Conservation (phyloP, 2,329 filamentous ascomycete species). For the Aspergillus pseudoterreus region DNA sequence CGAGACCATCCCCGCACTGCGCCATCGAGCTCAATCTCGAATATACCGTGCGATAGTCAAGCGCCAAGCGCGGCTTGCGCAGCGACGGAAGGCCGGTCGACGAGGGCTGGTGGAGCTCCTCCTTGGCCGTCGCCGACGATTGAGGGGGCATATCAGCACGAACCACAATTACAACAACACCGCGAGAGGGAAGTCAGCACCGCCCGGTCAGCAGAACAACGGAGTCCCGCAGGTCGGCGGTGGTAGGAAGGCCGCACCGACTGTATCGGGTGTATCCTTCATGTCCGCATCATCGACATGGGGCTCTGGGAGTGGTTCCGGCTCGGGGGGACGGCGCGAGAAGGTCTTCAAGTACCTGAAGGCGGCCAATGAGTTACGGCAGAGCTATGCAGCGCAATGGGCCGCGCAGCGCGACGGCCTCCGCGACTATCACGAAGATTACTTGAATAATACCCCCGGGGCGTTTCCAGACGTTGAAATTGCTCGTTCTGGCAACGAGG, state of each 20-base stretch:
- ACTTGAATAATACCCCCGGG: slow-evolving; percentile 58
- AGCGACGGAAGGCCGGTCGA: slow-evolving; percentile 36
- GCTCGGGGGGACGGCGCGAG: slow-evolving; percentile 60
- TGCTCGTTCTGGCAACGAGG: slow-evolving; percentile 73
- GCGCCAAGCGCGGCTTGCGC: slow-evolving; percentile 55
- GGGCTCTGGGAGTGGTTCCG: slow-evolving; percentile 23
- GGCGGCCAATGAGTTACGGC: slow-evolving; percentile 67
- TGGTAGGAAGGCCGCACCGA: slow-evolving; percentile 14
- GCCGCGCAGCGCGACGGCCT: slow-evolving; percentile 41
- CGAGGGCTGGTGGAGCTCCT: slow-evolving; percentile 24
- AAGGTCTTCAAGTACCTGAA: slow-evolving; percentile 72
- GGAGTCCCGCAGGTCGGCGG: slow-evolving; percentile 12
- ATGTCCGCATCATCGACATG: slow-evolving; percentile 22
- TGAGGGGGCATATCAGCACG: slow-evolving; percentile 11
- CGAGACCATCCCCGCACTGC: slow-evolving; percentile 69
- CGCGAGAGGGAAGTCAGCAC: neutral
- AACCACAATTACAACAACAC: too few relatives aligned
- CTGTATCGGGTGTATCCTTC: slow-evolving; percentile 21
- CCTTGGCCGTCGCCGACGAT: slow-evolving; percentile 20
- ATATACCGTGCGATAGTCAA: slow-evolving; percentile 72
- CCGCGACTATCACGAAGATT: slow-evolving; percentile 43
- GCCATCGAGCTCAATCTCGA: slow-evolving; percentile 67
- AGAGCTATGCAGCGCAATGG: slow-evolving; percentile 60
- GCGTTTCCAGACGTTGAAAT: slow-evolving; percentile 84
- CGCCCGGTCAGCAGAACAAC: neutral